Base-by-base conservation (phyloP, 768 basidiomycete genomes). In the Tremella fuciformis region DNA sequence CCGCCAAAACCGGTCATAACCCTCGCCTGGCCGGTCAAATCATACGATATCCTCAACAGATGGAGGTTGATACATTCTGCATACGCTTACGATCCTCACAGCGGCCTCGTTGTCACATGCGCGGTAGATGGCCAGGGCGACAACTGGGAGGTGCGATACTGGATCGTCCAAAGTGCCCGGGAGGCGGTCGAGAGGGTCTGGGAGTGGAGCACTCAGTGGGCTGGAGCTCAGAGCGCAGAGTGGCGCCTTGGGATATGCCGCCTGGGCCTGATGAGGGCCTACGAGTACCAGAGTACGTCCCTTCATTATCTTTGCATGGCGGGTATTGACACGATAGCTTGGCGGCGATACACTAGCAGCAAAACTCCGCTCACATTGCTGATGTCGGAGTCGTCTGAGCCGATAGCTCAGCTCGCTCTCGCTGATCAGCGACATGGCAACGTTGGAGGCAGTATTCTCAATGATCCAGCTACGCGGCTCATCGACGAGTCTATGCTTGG, bases 1-100 rank as follows among this genome's bases (percentile, higher is more conserved):
- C 55, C 44, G 3, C 58, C 53, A 25, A 66, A 53, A 46, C 64
- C 66, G 3, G 38, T 51, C 24, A 50, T 73, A 9, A 53, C 59
- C n/a, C 60, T 73, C 40, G 24, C 55, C 13, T 70, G 68, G 69
- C 71, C 71, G 13, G 22, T 67, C 9, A 41, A 53, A 39, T 70
- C 68, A 18, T 70, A 67, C 58, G 71, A 73, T 46, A 57, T 73
- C 6, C 41, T 73, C 50, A 66, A 65, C 25, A 59, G 50, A 24
- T 60, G 66, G 62, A 40, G 63, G 25, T 49, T 53, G 4, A 47
- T 66, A 3, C 69, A 70, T 48, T 57, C 25, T 25, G 58, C 51
- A 2, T 73, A 73, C 42, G 46, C 52, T 8, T 52, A 50, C 34
- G 38, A 55, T 37, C 26, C 29, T 15, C 52, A 58, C 2, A 9